Base-by-base conservation (phyloP, 1,284 basidiomycete species). In the Cryptococcus wingfieldii region DNA sequence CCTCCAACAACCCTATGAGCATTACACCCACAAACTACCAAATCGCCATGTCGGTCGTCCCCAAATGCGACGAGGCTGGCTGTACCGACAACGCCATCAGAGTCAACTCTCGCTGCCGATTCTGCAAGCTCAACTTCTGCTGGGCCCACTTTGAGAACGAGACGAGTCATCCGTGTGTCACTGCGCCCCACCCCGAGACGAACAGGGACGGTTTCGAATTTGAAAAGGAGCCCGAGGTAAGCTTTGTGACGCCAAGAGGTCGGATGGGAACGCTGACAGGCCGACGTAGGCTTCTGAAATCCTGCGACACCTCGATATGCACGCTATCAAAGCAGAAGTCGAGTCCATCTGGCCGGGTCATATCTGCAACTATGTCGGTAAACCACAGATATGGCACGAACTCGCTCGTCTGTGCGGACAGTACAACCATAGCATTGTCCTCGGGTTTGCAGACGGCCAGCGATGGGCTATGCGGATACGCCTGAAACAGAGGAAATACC, bases 381-480 rank as follows among this genome's bases (percentile, higher is more conserved):
- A 43, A 28, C 50, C 50, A 9, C 41, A 52, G 28, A 37, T 34
- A 6, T 38, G 41, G 31, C 41, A 45, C 28, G 50, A 52, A 13
- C 50, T 52, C n/a, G 23, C 41, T 10, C 41, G 42, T 7, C 34
- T 50, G 7, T 50, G 48, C 19, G 48, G 48, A 18, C 34, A 39
- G 13, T 38, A 50, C 55, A 56, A 56, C 46, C 47, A 41, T 9
- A 50, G 52, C 37, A 31, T 56, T n/a, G 31, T 52, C 14, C 28
- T 56, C 37, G 39, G 47, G 3, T 52, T 51, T 31, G 55, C 46
- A n/a, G 55, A 48, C 42, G 55, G 45, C 8, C 23, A 27, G 23
- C 51, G 51, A 27, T 56, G 55, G 55, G 46, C 51, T 4, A 56
- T 52, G 50, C 45, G 55, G 31, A 56, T 56, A 23, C 46, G 50